phyloP scores from a whole-genome alignment of 805 yeast species.

The Nakazawaea ambrosiae region DNA sequence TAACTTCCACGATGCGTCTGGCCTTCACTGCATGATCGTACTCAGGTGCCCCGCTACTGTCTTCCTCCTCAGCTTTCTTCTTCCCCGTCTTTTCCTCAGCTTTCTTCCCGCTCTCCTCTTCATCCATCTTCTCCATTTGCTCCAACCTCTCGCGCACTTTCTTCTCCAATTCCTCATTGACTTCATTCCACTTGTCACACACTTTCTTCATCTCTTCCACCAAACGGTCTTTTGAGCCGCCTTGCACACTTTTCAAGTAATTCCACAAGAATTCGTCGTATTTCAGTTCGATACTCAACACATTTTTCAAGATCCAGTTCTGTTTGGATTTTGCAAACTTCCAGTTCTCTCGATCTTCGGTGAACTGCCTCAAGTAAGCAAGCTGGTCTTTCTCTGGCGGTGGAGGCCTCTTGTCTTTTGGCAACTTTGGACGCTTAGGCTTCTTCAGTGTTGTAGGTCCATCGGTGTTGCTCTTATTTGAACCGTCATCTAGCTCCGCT shows the following conservation, averaged over 20 bases:
- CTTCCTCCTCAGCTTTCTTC: constrained; percentile 7
- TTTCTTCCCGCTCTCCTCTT: constrained; percentile 14
- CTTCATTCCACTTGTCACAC: constrained; percentile 49
- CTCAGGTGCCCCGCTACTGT: constrained; percentile 20
- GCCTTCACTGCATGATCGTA: constrained; percentile 36
- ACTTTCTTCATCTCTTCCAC: constrained; percentile 39
- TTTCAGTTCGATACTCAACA: constrained; percentile 41
- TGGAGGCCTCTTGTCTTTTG: constrained; percentile 59
- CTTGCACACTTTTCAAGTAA: constrained; percentile 60
- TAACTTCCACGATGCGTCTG: constrained; percentile 23
- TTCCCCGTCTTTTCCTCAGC: constrained; percentile 9
- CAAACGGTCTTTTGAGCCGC: constrained; percentile 59
- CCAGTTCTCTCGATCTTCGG: constrained; percentile 56
- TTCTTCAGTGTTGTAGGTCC: too few relatives aligned
- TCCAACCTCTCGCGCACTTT: constrained; percentile 30
- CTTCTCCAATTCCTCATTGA: constrained; percentile 33
- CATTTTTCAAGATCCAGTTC: constrained; percentile 72
- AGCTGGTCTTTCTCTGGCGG: constrained; percentile 77
- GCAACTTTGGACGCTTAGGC: constrained; percentile 63
- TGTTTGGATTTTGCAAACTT: constrained; percentile 84
- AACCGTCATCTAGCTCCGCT: constrained; percentile 12
- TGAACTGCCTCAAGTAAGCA: constrained; percentile 52
- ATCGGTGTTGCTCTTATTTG: constrained; percentile 13
- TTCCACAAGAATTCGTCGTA: constrained; percentile 43
- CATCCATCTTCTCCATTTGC: constrained; percentile 15